Evolutionary conservation across 148 eudicot species (phyloP), one percentile per base, ranked within the genome.

Genomic region (Vaccinium macrocarpon): DNA sequence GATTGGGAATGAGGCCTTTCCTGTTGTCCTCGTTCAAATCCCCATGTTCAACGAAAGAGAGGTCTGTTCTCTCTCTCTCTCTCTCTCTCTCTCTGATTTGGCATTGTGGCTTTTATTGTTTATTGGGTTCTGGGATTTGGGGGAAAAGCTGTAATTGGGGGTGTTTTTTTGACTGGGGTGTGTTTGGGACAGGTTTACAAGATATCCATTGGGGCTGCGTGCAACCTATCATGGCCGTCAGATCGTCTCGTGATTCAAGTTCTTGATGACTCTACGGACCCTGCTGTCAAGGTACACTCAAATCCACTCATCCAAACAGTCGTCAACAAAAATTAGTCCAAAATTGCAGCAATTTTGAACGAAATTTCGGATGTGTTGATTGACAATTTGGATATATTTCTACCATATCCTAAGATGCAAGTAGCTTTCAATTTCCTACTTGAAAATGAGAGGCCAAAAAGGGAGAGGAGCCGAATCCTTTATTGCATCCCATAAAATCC

Each of bases 31-130:
- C 75, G 88, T 92, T 84, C 95, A 92, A 86, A 91, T 92, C 70
- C 95, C 95, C 49, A 92, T 92, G 95, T 92, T 76, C 89, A 92
- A 92, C 82, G 93, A 92, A 82, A 90, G 83, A 90, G 93, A 92
- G 93, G 93, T 92, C 68, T 25, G 84, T 76, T 56, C 23, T 82
- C 38, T 77, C 21, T 25, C 55, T 84, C 35, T 66, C 71, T 46
- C 12, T 73, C 25, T 29, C 25, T 42, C 49, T 57, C 32, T 32
- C 5, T 42, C 46, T 42, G 49, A 76, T 19, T 87, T 80, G 74
- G 52, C 13, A 53, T 6, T 25, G 14, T 75, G 46, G 71, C 3
- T 66, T 81, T 70, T 42, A 6, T n/a, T 27, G 80, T 16, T 62
- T 29, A 0, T 11, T 48, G 59, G 83, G 82, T 71, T 68, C 32